Base-by-base conservation (phyloP, 2,329 filamentous ascomycete genomes). In the Scedosporium apiospermum region DNA sequence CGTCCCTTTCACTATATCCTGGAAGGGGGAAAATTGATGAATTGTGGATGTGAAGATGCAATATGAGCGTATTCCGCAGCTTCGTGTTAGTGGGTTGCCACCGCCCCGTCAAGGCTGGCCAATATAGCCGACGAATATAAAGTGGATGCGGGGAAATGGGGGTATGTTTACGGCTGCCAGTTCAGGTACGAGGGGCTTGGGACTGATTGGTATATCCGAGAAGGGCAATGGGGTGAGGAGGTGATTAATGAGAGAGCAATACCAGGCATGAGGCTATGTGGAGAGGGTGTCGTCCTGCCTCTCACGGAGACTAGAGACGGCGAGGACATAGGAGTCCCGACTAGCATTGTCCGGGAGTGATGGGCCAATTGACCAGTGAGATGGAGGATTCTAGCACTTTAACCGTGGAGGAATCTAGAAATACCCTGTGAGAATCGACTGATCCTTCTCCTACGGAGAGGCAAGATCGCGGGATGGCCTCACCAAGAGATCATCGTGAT, bases 41-140 rank as follows among this genome's bases (percentile, higher is more conserved):
- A 18, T 42, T 7, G 4, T 38, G 34, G 34, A 23, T 23, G 21
- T 18, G 23, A 23, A 55, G 23, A 14, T 26, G 21, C 51, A 55
- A 55, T 55, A 23, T 27, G 23, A 14, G 12, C 12, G 18, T 7
- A 6, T 55, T n/a, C 51, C 10, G 12, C 21, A 12, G 18, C 23
- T 18, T 12, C 12, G 51, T 55, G 23, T 14, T 23, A 55, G 21
- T 55, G 10, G 34, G 10, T 27, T n/a, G n/a, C n/a, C n/a, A 1
- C 21, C n/a, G 49, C 21, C 51, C 9, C 30, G 51, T 18, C 51
- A n/a, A 14, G 6, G 51, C 12, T 49, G 18, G 21, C 16, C 5
- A 55, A 55, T 55, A 55, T 55, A 55, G 51, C 51, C 51, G 51
- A 55, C 23, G 21, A 27, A 55, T 55, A 55, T 55, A 55, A 27